Conservation (phyloP, 139 green algal species). For the Nannochloris sp. region DNA sequence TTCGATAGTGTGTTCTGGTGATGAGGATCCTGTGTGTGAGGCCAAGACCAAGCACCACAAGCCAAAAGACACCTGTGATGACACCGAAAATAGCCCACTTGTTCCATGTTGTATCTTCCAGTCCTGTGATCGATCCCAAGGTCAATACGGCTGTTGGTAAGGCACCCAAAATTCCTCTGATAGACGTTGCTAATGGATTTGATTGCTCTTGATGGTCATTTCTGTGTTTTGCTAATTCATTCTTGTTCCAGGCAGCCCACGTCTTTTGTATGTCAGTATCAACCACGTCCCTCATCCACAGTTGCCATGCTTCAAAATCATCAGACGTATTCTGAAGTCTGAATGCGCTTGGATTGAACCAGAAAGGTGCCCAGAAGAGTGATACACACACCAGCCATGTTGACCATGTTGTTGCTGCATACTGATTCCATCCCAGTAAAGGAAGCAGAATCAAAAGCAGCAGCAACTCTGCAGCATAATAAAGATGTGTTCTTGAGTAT, state of each 20-base stretch:
- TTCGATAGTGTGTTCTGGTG: slow-evolving; percentile 18
- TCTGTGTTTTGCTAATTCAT: slow-evolving; percentile 34
- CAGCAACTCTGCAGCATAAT: slow-evolving; percentile 54
- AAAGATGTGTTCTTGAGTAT: slow-evolving; percentile 60
- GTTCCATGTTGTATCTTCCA: slow-evolving; percentile 26
- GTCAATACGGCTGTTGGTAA: slow-evolving; percentile 27
- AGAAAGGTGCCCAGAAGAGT: slow-evolving; percentile 62
- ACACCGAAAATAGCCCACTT: slow-evolving; percentile 33
- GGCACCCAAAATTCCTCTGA: slow-evolving; percentile 20
- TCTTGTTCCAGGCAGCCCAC: slow-evolving; percentile 37
- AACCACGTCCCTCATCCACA: slow-evolving; percentile 40
- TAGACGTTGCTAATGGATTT: slow-evolving; percentile 16
- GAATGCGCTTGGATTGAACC: slow-evolving; percentile 68
- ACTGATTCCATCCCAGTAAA: slow-evolving; percentile 29
- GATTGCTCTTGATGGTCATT: slow-evolving; percentile 29
- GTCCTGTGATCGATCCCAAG: slow-evolving; percentile 19
- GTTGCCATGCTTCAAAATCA: slow-evolving; percentile 35
- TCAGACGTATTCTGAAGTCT: slow-evolving; percentile 23
- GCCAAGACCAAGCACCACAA: slow-evolving; percentile 12
- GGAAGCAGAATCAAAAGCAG: slow-evolving; percentile 47
- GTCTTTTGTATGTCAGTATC: slow-evolving; percentile 30
- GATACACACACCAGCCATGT: slow-evolving; percentile 54
- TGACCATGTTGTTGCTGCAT: slow-evolving; percentile 46
- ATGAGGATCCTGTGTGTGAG: slow-evolving; percentile 16
- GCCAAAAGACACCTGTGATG: slow-evolving; percentile 27